Percentiles rank a stretch among this genome's conserved stretches.
These are phyloP conservation scores for Purpureocillium lavendulum DNA, from an alignment of 2,329 filamentous ascomycete species.

Conservation along the genomic window DNA sequence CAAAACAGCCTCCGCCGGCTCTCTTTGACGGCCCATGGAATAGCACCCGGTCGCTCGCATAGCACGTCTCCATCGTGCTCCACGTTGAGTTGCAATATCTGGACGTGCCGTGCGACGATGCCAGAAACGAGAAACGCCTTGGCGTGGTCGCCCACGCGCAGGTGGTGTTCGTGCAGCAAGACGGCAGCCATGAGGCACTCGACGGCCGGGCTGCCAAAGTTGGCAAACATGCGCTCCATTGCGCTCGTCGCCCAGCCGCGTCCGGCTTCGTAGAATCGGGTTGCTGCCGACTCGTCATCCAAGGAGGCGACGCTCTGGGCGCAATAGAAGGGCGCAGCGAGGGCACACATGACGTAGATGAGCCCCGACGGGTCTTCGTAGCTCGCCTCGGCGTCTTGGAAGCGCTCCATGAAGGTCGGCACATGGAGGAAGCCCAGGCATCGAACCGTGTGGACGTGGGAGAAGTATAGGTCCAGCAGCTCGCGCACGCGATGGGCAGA, in stretches of 20 bases:
- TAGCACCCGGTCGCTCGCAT: neutral
- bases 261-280: neutral
- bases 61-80: conserved; percentile 4
- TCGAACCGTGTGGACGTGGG: conserved; percentile 1
- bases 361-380: neutral
- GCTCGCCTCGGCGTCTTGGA: neutral
- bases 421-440: conserved; percentile 3
- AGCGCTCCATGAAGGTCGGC: conserved; percentile 3
- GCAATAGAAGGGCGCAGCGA: conserved; percentile 1
- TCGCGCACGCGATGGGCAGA: conserved; percentile 1
- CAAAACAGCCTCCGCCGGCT: conserved; percentile 3
- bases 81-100: conserved; percentile 5
- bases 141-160: conserved; percentile 2
- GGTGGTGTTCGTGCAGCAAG: conserved; percentile 3
- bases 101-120: conserved; percentile 4
- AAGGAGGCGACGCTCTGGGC: neutral
- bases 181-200: conserved; percentile 2
- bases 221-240: neutral
- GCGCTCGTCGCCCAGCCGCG: neutral
- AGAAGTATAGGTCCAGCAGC: conserved; percentile 5
- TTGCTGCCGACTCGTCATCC: no score
- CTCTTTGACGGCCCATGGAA: conserved; percentile 2
- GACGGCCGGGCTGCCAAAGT: neutral
- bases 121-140: conserved; percentile 5
- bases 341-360: conserved; percentile 1